Base-by-base conservation (phyloP, 2,329 filamentous ascomycete genomes). In the Exutisphaerella laricina region DNA sequence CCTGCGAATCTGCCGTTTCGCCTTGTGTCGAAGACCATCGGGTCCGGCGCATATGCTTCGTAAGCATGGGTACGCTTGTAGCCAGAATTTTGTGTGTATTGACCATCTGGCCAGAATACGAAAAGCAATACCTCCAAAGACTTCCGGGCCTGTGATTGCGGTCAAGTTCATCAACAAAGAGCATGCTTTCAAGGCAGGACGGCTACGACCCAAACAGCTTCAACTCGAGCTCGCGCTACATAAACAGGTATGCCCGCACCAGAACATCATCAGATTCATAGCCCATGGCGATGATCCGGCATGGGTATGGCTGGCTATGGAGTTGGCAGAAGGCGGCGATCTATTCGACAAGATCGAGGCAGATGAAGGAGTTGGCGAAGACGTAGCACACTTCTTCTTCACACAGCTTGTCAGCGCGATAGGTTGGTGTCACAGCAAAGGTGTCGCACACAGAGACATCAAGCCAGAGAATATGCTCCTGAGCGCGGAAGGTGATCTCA, bases 331-430 rank as follows among this genome's bases (percentile, higher is more conserved):
- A 57, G 92, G 92, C 30, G 92, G 92, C 8, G 92, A 98, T 63
- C 74, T 98, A 5, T 98, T 98, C 65, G 92, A 98, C 79, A 98
- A 98, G 72, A 97, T 98, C 57, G 94, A 98, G 69, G 89, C 92
- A 13, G 92, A 98, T 65, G 86, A 90, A 32, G 92, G 92, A 35
- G 88, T 97, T n/a, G 79, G 84, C 5, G 82, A 94, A 64, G 87
- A 97, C 62, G 88, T 98, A 61, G 90, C 92, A 23, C 94, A 98
- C 63, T 80, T 96, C 49, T 98, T 97, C 70, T 98, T 98, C 65
- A 78, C 83, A 2, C 92, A 98, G 68, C 77, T 98, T 49, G 78
- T 97, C 56, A 82, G 82, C 61, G 92, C 90, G 6, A 85, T 97
- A 49, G 84, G 84, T 60, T 98, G 89, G 69, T 94, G 97, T 78